phyloP scores from a whole-genome alignment of 495 filamentous ascomycete genomes.

The Podospora tetraspora region DNA sequence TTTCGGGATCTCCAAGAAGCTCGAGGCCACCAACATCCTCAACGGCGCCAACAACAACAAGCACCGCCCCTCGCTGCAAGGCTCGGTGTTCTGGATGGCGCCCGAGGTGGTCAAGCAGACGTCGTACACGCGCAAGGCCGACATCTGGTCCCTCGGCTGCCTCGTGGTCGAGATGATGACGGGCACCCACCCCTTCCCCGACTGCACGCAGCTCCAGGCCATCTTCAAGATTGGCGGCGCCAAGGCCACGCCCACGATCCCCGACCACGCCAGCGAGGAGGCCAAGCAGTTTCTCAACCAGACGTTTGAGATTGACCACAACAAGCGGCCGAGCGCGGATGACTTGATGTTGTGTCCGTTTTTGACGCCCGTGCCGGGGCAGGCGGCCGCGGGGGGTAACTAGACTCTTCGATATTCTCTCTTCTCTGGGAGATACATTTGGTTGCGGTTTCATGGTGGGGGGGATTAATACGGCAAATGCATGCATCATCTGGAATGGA shows the following conservation, averaged over 20 bases:
- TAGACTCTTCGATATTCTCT: neutral
- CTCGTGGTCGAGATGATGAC: conserved; percentile 99
- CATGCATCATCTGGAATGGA: neutral
- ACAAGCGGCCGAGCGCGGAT: conserved; percentile 83
- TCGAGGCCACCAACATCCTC: conserved; percentile 42
- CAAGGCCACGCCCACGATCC: conserved; percentile 82
- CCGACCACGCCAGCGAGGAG: conserved; percentile 77
- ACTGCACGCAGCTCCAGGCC: conserved; percentile 93
- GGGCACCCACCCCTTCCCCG: conserved; percentile 90
- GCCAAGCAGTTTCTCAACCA: conserved; percentile 77
- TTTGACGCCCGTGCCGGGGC: conserved; percentile 49
- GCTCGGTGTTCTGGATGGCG: conserved; percentile 99
- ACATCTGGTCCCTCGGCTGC: conserved; percentile 97
- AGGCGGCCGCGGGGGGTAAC: neutral
- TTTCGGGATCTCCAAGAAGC: conserved; percentile 94
- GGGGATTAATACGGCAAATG: neutral
- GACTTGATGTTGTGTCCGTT: conserved; percentile 80
- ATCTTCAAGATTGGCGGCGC: conserved; percentile 96
- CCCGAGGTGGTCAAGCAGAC: conserved; percentile 98
- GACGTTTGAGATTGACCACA: conserved; percentile 94
- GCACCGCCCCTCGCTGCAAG: conserved; percentile 87
- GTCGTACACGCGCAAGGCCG: conserved; percentile 96
- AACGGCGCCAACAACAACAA: conserved; percentile 61
- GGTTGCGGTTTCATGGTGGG: neutral
- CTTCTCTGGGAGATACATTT: neutral